These are phyloP conservation scores for Dissoconium aciculare DNA, from an alignment of 2,329 filamentous ascomycete species.

Conservation along the genomic window DNA sequence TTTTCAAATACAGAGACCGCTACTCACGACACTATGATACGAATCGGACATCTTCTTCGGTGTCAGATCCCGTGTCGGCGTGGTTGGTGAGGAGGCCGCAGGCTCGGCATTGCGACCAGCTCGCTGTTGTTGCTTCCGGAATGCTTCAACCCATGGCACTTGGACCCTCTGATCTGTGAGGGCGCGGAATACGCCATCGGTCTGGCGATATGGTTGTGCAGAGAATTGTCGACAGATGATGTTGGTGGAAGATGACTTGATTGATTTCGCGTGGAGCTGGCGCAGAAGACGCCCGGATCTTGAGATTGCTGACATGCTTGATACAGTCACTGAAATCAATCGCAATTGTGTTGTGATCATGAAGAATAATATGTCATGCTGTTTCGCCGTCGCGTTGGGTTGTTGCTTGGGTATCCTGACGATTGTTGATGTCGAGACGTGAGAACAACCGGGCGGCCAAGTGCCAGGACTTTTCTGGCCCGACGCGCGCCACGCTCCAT, in stretches of 20 bases:
- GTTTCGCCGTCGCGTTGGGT: too few relatives aligned
- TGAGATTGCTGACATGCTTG: too few relatives aligned
- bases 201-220: constrained; percentile 18
- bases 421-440: too few relatives aligned
- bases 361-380: too few relatives aligned
- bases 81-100: constrained; percentile 10
- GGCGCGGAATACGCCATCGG: constrained; percentile 46
- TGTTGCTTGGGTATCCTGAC: too few relatives aligned
- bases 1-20: background rate
- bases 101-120: constrained; percentile 24
- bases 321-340: too few relatives aligned
- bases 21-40: constrained; percentile 49
- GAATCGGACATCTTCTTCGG: constrained; percentile 59
- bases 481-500: too few relatives aligned
- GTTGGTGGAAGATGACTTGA: too few relatives aligned
- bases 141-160: constrained; percentile 55
- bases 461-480: too few relatives aligned
- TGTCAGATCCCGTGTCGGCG: constrained; percentile 38
- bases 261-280: background rate
- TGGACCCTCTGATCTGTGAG: constrained; percentile 45
- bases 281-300: too few relatives aligned
- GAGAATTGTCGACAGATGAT: constrained; percentile 5
- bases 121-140: constrained; percentile 34
- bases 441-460: too few relatives aligned
- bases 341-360: too few relatives aligned